phyloP scores from a whole-genome alignment of 2,329 filamentous ascomycete genomes.

The Colletotrichum sp. region DNA sequence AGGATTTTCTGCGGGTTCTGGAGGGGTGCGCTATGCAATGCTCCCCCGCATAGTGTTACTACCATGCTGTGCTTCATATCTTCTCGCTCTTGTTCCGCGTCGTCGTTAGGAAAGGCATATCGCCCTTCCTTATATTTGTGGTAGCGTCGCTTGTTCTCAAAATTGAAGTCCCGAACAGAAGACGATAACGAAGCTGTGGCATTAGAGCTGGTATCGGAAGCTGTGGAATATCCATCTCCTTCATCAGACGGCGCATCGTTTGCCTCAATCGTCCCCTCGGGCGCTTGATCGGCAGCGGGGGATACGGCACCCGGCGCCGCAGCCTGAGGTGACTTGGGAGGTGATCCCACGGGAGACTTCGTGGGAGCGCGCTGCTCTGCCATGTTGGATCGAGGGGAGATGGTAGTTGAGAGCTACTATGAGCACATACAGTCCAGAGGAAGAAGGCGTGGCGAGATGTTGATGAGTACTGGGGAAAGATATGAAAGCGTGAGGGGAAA shows the following conservation, averaged over 20 bases:
- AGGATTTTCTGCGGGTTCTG: not conserved
- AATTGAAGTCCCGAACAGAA: slow-evolving; percentile 42
- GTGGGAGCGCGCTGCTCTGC: not conserved
- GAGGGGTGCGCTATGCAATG: not conserved
- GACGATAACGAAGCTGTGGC: slow-evolving; percentile 25
- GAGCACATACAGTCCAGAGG: not conserved
- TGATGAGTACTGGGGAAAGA: not conserved
- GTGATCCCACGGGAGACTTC: not conserved
- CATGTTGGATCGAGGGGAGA: not conserved
- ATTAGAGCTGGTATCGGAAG: not conserved
- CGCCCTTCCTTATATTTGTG: slow-evolving; percentile 45
- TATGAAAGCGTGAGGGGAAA: not conserved
- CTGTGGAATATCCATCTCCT: not conserved
- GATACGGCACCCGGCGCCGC: not conserved
- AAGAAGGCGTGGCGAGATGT: not conserved
- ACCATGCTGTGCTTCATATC: slow-evolving; percentile 35
- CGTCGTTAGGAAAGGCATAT: slow-evolving; percentile 46
- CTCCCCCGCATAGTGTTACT: not conserved
- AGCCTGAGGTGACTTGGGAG: not conserved
- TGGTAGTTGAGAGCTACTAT: not conserved
- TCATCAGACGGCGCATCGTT: not conserved
- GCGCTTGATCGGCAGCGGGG: not conserved
- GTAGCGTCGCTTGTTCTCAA: slow-evolving; percentile 47
- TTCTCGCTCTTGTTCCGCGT: slow-evolving; percentile 48
- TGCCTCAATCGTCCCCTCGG: not conserved